Conservation (phyloP, 805 yeast species). For the Yarrowia sp. region DNA sequence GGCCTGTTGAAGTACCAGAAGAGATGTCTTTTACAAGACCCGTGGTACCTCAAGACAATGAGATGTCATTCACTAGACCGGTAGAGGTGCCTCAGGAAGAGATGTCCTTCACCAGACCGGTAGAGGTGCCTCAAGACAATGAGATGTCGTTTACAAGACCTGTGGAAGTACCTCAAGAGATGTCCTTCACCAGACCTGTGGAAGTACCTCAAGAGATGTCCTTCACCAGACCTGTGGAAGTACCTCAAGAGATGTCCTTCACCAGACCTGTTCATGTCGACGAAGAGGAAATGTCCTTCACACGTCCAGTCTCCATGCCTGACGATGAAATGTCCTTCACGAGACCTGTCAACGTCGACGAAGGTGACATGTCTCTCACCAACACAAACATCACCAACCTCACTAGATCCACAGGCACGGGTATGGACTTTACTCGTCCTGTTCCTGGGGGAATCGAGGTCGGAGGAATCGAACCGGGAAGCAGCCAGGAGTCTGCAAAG, state of each 20-base stretch:
- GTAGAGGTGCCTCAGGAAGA: not conserved
- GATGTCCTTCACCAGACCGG: not conserved
- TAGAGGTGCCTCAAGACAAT: not conserved
- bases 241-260: not conserved
- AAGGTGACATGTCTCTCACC: not conserved
- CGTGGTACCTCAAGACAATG: not conserved
- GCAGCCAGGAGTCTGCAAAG: too few relatives aligned
- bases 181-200: not conserved
- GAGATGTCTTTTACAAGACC: constrained; percentile 1
- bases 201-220: not conserved
- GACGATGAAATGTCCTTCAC: constrained; percentile 1
- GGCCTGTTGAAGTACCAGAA: not conserved
- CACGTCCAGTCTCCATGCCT: not conserved
- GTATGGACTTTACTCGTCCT: constrained; percentile 19
- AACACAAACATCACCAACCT: not conserved
- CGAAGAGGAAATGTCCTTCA: not conserved
- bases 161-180: not conserved
- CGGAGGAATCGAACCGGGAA: not conserved
- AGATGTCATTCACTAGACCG: not conserved
- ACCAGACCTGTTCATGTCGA: constrained; percentile 6
- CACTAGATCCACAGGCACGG: not conserved
- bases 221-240: not conserved
- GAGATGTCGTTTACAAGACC: not conserved
- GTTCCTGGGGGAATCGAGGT: constrained; percentile 20
- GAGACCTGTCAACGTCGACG: not conserved